Base-by-base conservation (phyloP, 106 monocot species). In the Allium cepa region DNA sequence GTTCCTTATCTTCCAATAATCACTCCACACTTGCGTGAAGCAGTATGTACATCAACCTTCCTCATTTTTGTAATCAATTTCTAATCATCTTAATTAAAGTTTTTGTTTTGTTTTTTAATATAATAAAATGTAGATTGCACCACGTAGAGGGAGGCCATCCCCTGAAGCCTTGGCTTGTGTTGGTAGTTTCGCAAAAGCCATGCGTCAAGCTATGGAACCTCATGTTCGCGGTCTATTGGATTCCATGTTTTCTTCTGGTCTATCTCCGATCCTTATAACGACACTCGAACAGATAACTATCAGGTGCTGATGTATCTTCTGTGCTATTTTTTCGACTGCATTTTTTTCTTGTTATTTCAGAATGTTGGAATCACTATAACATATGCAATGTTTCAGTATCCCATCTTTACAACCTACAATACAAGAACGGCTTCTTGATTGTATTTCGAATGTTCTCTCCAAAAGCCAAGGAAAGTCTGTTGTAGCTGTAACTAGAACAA, bases 141-240 rank as follows among this genome's bases (percentile, higher is more conserved):
- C 96, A 68, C 92, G 96, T 57, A 84, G 78, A 69, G 96, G 96
- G 52, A 88, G 72, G 64, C 92, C 96, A 69, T 97, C 96, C 2
- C 68, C 80, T 47, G 96, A 97, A 77, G 96, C 96, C n/a, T 71
- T 97, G 66, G 68, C 89, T 64, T 97, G 96, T 79, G 86, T 97
- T 15, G 96, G 96, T 62, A 92, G 79, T 78, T 97, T 97, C 69
- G 88, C 96, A 11, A 82, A 87, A 71, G 92, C 96, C 46, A 92
- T 92, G 88, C 80, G 84, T 62, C 27, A 75, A 70, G 86, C 88
- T 50, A 92, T 97, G 92, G 96, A 97, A 72, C 86, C 96, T 60
- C 81, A 97, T 75, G 82, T 92, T 56, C 92, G 92, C 52, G 71
- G 78, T 63, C 75, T 97, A 8, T 67, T 97, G 51, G 92, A 89